Evolutionary conservation across 257 asterid species (phyloP).

Genomic region (Oldenlandia corymbosa): DNA sequence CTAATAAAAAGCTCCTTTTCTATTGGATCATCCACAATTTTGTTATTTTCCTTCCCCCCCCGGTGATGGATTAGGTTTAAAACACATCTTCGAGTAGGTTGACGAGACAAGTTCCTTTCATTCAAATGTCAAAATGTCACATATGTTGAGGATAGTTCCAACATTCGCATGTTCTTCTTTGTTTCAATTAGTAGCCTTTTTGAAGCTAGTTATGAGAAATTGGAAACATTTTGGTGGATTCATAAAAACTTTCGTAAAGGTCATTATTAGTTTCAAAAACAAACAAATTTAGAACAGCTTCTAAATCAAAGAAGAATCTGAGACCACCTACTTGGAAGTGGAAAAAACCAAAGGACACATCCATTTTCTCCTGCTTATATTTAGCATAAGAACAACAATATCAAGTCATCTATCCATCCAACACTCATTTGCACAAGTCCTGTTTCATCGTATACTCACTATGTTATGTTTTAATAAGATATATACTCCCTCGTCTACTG

Average conservation of each 20-base stretch:
- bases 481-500: no score
- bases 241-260: neutral
- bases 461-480: no score
- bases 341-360: no score
- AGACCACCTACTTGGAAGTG: no score
- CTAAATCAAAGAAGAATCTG: neutral
- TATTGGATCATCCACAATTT: neutral
- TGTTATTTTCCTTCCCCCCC: no score
- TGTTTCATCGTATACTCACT: no score
- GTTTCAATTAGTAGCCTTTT: neutral
- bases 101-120: neutral
- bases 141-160: neutral
- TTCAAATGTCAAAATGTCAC: conserved; percentile 4
- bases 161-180: neutral
- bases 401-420: no score
- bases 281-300: neutral
- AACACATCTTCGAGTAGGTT: neutral
- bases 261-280: conserved; percentile 4
- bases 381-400: no score
- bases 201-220: conserved; percentile 5
- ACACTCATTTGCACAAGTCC: no score
- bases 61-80: no score
- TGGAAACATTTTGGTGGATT: neutral
- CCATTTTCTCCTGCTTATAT: no score
- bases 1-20: neutral